A percentile compares a stretch with the other conserved stretches of the same genome.
phyloP scores from a whole-genome alignment of 2,329 filamentous ascomycete species.

The Colletotrichum echinochloae region DNA sequence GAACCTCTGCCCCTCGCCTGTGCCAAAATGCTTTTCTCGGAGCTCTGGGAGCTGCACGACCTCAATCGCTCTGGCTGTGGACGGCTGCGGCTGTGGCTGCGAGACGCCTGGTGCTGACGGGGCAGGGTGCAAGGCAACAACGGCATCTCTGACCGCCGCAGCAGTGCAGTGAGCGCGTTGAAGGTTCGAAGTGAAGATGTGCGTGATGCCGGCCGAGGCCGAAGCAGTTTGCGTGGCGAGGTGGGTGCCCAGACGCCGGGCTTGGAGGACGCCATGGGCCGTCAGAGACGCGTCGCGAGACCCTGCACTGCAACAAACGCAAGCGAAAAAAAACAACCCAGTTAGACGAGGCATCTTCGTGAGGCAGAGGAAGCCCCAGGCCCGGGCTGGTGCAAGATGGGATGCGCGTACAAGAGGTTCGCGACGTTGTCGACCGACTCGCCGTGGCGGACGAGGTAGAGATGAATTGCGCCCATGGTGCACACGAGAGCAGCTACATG shows the following conservation, averaged over 20 bases:
- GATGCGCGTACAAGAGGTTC: conserved; percentile 72
- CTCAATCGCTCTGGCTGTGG: conserved; percentile 43
- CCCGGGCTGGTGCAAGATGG: background rate
- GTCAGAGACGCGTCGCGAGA: conserved; percentile 84
- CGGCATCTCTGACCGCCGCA: conserved; percentile 70
- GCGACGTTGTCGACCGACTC: conserved; percentile 93
- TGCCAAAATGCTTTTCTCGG: conserved; percentile 81
- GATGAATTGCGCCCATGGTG: conserved; percentile 41
- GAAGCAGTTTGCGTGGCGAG: conserved; percentile 56
- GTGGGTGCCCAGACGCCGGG: conserved; percentile 75
- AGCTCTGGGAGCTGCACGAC: conserved; percentile 62
- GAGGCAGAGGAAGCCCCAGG: conserved; percentile 25
- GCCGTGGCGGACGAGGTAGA: conserved; percentile 87
- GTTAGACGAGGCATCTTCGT: conserved; percentile 44
- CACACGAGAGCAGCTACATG: conserved; percentile 28
- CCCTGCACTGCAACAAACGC: conserved; percentile 68
- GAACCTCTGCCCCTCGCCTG: conserved; percentile 74
- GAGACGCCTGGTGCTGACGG: background rate
- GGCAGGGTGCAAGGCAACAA: conserved; percentile 46
- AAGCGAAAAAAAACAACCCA: conserved; percentile 6
- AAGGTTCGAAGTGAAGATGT: conserved; percentile 83
- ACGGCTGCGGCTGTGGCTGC: background rate
- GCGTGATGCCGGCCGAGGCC: conserved; percentile 58
- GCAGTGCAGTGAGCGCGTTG: conserved; percentile 80
- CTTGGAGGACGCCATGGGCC: conserved; percentile 83